Base-by-base conservation (phyloP, 1,284 basidiomycete species). In the Papiliotrema nemorosa region DNA sequence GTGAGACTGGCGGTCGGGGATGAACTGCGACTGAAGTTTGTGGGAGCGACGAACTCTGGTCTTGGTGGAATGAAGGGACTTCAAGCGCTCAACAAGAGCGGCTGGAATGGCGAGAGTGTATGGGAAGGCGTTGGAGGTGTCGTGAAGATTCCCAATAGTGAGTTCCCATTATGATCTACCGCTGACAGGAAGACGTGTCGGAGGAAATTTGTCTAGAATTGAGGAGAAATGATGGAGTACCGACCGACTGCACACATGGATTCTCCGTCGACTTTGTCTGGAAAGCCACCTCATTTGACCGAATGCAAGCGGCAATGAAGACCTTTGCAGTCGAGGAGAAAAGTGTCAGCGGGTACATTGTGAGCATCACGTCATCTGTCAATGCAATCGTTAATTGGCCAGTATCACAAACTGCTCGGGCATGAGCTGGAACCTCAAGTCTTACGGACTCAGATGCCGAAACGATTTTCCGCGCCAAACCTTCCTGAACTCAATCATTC, bases 281-380 rank as follows among this genome's bases (percentile, higher is more conserved):
- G 96, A 98, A 98, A 75, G 92, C 91, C 6, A 98, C 96, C 1
- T 96, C 91, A 69, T 99, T 98, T 64, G 94, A 97, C 72, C 83
- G 96, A 48, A 98, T 98, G 96, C 96, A 98, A 72, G 80, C 90
- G 44, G 96, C 96, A 1, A 97, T 99, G 92, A 97, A 96, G 80
- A 97, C 92, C 2, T 98, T 99, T 72, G 94, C 96, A 10, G 87
- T 97, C 22, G 94, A 98, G 64, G 94, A 99, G 76, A 96, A 97
- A 80, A 96, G 91, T 73, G 94, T 98, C 62, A 94, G 90, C 68
- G 94, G 91, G 4, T 97, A 97, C 67, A 97, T 98, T 53, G 90
- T 92, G 73, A 75, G 86, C 10, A 5, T 25, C 4, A 33, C 18
- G 22, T 14, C 38, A 18, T 36, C 14, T 14, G 20, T 2, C 9